Base-by-base conservation (phyloP, 768 basidiomycete species). In the Podaxis sp. region DNA sequence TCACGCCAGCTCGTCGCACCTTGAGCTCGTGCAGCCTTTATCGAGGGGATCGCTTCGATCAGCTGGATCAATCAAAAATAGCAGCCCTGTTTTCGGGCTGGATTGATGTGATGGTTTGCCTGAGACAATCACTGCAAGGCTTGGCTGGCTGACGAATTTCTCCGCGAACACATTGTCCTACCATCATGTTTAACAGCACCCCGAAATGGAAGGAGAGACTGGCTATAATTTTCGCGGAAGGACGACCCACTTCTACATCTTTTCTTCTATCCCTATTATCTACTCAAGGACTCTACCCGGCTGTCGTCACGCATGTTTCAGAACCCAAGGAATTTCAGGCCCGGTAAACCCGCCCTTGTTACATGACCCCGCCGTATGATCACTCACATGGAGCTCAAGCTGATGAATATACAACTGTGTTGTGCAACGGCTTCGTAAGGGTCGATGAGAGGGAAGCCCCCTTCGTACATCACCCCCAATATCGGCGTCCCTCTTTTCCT, bases 161-260 rank as follows among this genome's bases (percentile, higher is more conserved):
- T 33, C 33, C 44, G 19, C 44, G 12, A 38, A 52, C 26, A 9
- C 22, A 26, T 33, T 13, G 7, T 24, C 17, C 2, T 12, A 19
- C 33, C n/a, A 2, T 28, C 55, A 51, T 51, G 26, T 28, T 38
- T 62, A 48, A 59, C 40, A 51, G 28, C 44, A 59, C 44, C 44
- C 57, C 17, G 19, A 56, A 19, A 28, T 26, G 3, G 42, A 46
- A 51, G 22, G 24, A 11, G 26, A 15, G 24, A 2, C 15, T 6
- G 17, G 13, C 6, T 57, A 46, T 46, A 39, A 46, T 48, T 28
- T 17, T 8, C 7, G n/a, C 17, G 17, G 44, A 9, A n/a, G 44
- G 44, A 17, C 6, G 17, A 46, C 17, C 44, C 4, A n/a, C 12
- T n/a, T 15, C 44, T n/a, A 46, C n/a, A 12, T 44, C 42, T 46